A percentile compares a stretch with the other conserved stretches of the same genome.
Conservation (phyloP, 163 green algal species). For the Scenedesmus sp. region DNA sequence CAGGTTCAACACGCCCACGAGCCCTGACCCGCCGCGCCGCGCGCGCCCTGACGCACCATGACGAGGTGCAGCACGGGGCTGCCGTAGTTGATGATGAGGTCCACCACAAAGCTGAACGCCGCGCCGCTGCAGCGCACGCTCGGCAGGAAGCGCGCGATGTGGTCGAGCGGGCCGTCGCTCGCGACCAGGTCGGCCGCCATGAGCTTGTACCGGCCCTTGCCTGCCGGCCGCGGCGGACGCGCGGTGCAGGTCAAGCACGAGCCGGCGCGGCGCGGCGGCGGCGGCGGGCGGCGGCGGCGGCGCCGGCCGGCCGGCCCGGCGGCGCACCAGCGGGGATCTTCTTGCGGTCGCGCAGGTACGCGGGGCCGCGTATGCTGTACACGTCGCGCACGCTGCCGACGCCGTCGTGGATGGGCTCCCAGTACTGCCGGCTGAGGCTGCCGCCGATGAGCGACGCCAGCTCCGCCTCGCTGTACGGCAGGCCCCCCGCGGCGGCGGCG, state of each 20-base stretch:
- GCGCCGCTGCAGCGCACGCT: conserved; percentile 68
- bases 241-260: no score
- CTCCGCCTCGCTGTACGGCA: conserved; percentile 18
- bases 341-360: conserved; percentile 78
- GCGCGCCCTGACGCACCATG: no score
- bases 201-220: conserved; percentile 35
- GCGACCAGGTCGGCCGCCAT: conserved; percentile 38
- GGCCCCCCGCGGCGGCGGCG: background rate
- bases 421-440: conserved; percentile 22
- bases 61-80: conserved; percentile 42
- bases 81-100: conserved; percentile 87
- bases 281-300: no score
- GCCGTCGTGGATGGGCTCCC: conserved; percentile 42
- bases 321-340: conserved; percentile 71
- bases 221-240: background rate
- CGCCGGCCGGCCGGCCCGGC: background rate
- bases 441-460: conserved; percentile 25
- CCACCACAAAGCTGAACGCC: conserved; percentile 87
- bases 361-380: conserved; percentile 66
- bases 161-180: conserved; percentile 37
- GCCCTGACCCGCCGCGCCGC: no score
- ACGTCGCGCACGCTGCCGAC: conserved; percentile 24
- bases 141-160: conserved; percentile 85
- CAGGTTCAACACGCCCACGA: no score
- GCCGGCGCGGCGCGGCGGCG: background rate